Evolutionary conservation across 768 basidiomycete genomes (phyloP), one percentile per base, ranked within the genome.

Genomic region (Erythrobasidium yunnanense): DNA sequence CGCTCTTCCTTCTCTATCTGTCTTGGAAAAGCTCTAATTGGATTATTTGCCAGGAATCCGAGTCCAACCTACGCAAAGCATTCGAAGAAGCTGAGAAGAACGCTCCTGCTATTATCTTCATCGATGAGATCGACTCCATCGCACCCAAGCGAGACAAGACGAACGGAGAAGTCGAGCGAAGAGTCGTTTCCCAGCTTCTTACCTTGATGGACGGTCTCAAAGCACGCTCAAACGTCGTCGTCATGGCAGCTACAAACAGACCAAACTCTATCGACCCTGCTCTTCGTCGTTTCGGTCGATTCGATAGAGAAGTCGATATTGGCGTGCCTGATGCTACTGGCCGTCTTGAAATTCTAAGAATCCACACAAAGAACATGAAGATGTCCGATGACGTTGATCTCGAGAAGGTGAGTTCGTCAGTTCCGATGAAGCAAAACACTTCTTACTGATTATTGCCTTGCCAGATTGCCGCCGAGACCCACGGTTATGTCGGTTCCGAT

Each of bases 281-380:
- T 32, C 87, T 99, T 53, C 85, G 95, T 75, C 92, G 95, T 68
- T 97, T 97, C 78, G 95, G 95, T 76, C 90, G 95, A 63, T 99
- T 99, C 78, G 95, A 99, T 79, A 88, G 95, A 75, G 95, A 99
- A 79, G 87, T 99, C 71, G 95, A 99, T 78, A 99, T 99, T 69
- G 90, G 95, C 74, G 97, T 99, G 71, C 95, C 95, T 47, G 95
- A 99, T 77, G 95, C 95, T 0, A 97, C 93, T 66, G 95, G 95
- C 62, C 93, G 95, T 78, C 84, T 97, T 49, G 95, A 99, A 76
- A 99, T 97, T 74, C 86, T 97, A 68, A 88, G 93, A 56, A 97
- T 99, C 68, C 95, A 97, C 81, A 97, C 95, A 65, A 97, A 97
- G 85, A 97, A 99, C 80, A 97, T 99, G 95, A 99, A 97, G 78